Evolutionary conservation across 2,329 filamentous ascomycete species (phyloP), one percentile per base, ranked within the genome.

Genomic region (Aspergillus viridinutans): DNA sequence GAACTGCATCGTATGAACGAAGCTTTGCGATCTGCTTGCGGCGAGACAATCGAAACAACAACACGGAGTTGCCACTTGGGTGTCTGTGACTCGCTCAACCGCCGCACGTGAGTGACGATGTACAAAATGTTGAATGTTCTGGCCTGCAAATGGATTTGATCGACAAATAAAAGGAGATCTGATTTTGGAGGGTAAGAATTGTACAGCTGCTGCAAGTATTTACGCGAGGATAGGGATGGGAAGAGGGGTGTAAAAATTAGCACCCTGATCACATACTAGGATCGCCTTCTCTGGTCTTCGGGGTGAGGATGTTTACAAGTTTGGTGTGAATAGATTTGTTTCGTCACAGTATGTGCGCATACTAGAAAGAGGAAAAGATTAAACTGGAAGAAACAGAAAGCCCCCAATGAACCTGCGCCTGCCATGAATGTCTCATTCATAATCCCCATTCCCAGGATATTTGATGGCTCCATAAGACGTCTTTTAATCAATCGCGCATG

Each of bases 401-500:
- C 48, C 53, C 55, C 61, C 58, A 58, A 63, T 56, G 51, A 57
- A 63, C 58, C 56, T 60, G 61, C 64, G 62, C 62, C 64, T 51
- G 29, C 53, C 56, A 56, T 56, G 54, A 51, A 58, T 58, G 52
- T 61, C 56, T 55, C 54, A 60, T 59, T 59, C 51, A 52, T 54
- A 51, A 54, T 53, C 51, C 57, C 53, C 51, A 47, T 54, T 57
- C 54, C 56, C 51, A 56, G 48, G 38, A 40, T 49, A 28, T 50
- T 43, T 28, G 56, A n/a, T 57, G 64, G 52, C 55, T 52, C 57
- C 55, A 51, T 62, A 57, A 58, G 56, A 51, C 43, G 49, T 49
- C 21, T 53, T 29, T 32, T 21, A 32, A 60, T 64, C 69, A 77
- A 71, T 64, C 76, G 73, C 61, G 74, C 76, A 69, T 74, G 21